Evolutionary conservation across 169 alveolate species (phyloP), one percentile per base, ranked within the genome.

Genomic region (Plasmodium reichenowi): DNA sequence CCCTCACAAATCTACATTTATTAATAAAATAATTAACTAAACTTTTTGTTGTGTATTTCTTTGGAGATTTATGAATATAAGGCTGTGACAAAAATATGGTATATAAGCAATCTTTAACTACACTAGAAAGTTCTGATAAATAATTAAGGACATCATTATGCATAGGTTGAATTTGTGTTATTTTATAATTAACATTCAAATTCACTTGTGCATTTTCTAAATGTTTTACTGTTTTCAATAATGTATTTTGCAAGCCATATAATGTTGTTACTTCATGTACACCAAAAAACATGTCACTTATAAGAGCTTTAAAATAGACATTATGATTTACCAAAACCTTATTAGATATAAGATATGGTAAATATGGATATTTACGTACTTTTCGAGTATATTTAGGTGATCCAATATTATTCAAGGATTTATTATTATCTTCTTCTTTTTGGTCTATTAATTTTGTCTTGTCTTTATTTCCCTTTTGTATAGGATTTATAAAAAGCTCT

Each of bases 221-320:
- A 78, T 78, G 58, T 58, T 78, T 78, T 0, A 66, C 89, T 6
- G 89, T 78, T 48, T 78, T 78, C 38, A 78, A 59, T 32, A 78
- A 45, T 13, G 74, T 78, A 45, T 56, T 78, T 32, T 78, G 89
- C 1, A 78, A 59, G 12, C 67, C 76, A 78, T 78, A 45, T 48
- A 78, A 64, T n/a, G 89, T 66, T n/a, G 64, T 78, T 13, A 66
- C 76, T 59, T 78, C 72, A 58, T 78, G 89, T 6, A 26, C 78
- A 24, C 89, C 89, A 70, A 78, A 78, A 43, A 78, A 78, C 89
- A 78, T 78, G 32, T 78, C 89, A 22, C 76, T 59, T 48, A 78
- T 64, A 38, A 66, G 29, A 24, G 26, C 15, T 52, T 48, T 71
- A 17, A 78, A 78, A 64, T 78, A 59, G 22, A 45, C 54, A 48